These are phyloP conservation scores for Leccinum variicolor DNA, from an alignment of 768 basidiomycete genomes.

Conservation along the genomic window DNA sequence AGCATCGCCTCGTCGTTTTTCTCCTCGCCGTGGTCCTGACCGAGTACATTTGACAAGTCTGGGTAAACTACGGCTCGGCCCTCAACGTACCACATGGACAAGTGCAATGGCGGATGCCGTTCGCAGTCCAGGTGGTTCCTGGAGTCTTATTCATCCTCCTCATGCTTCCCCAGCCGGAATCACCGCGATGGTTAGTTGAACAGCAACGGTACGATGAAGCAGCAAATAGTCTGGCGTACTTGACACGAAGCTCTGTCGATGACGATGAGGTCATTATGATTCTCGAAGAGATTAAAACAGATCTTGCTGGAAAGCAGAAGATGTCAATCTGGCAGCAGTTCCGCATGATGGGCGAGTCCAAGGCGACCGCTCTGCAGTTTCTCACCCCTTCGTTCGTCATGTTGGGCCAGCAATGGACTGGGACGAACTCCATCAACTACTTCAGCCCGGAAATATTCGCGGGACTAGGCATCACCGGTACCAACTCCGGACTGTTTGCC, in stretches of 20 bases:
- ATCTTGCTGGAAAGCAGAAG: slow-evolving; percentile 41
- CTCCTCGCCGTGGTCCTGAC: background rate
- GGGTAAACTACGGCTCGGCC: slow-evolving; percentile 45
- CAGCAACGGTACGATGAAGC: slow-evolving; percentile 41
- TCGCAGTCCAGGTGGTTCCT: slow-evolving; percentile 50
- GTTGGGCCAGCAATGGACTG: slow-evolving; percentile 49
- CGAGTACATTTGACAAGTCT: slow-evolving; percentile 31
- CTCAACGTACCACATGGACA: slow-evolving; percentile 36
- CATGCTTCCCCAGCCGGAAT: slow-evolving; percentile 52
- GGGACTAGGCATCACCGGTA: slow-evolving; percentile 43
- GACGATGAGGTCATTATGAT: slow-evolving; percentile 35
- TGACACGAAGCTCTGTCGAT: slow-evolving; percentile 28
- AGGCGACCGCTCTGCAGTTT: slow-evolving; percentile 39
- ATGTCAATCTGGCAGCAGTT: slow-evolving; percentile 36
- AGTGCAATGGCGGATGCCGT: slow-evolving; percentile 52
- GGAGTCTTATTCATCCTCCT: slow-evolving; percentile 45
- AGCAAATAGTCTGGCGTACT: slow-evolving; percentile 37
- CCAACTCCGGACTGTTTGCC: slow-evolving; percentile 43
- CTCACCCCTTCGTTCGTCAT: slow-evolving; percentile 47
- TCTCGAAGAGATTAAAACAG: slow-evolving; percentile 47
- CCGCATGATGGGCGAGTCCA: slow-evolving; percentile 42
- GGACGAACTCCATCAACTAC: slow-evolving; percentile 55
- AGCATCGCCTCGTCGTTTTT: slow-evolving; percentile 3
- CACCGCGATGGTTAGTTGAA: slow-evolving; percentile 56
- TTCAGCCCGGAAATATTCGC: slow-evolving; percentile 52